These are phyloP conservation scores for Ulota crispa DNA, from an alignment of 225 moss, liverwort and hornwort genomes.

Conservation along the genomic window DNA sequence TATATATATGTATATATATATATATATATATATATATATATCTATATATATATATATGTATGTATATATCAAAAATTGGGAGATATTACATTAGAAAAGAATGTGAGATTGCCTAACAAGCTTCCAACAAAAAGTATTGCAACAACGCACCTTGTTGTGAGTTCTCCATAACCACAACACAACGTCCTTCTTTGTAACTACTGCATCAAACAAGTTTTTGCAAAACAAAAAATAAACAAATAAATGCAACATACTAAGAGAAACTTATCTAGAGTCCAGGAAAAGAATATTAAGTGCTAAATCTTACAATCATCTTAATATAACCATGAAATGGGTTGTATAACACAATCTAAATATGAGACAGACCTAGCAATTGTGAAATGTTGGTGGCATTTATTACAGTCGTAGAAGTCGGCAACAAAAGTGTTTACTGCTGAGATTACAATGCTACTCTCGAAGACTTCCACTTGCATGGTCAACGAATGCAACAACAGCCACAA, in stretches of 20 bases:
- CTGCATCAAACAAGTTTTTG: conserved; percentile 37
- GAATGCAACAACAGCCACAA: conserved; percentile 89
- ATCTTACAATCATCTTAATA: no score
- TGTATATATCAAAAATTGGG: no score
- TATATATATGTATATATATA: no score
- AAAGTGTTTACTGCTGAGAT: conserved; percentile 63
- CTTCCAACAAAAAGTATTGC: no score
- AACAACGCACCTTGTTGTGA: conserved; percentile 74
- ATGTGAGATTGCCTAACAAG: not conserved
- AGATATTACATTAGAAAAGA: no score
- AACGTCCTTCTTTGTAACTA: conserved; percentile 54
- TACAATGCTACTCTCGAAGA: conserved; percentile 57
- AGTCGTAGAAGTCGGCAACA: conserved; percentile 67
- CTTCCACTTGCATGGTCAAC: conserved; percentile 69
- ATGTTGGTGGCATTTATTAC: conserved; percentile 68
- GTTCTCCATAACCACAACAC: conserved; percentile 88
- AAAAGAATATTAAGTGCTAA: not conserved
- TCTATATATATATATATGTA: no score
- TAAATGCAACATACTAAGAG: no score
- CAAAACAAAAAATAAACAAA: not conserved
- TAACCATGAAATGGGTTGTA: no score
- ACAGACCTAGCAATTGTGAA: conserved; percentile 22
- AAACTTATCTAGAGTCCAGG: no score
- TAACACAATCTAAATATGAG: no score
- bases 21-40: no score